Conservation (phyloP, 345 rosid species). For the Eucalyptus viminalis region DNA sequence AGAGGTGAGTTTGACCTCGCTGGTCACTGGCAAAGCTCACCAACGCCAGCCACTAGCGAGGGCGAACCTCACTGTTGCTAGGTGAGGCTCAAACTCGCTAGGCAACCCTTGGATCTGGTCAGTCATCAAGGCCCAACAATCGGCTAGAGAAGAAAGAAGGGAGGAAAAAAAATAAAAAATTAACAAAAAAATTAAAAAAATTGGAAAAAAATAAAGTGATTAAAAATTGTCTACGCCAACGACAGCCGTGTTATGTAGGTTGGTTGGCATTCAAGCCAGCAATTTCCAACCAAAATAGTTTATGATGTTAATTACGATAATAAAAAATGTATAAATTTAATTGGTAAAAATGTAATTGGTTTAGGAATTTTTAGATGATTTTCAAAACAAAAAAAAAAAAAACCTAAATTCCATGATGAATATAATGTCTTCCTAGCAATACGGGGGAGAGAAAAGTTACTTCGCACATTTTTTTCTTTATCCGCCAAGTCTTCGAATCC, state of each 20-base stretch:
- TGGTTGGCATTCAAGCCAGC: too few relatives aligned
- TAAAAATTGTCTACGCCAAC: too few relatives aligned
- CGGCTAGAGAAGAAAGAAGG: rapidly evolving
- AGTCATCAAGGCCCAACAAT: background rate
- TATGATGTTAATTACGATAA: too few relatives aligned
- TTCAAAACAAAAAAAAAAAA: background rate
- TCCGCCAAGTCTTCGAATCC: background rate
- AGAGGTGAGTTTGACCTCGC: background rate
- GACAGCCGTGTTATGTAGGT: rapidly evolving
- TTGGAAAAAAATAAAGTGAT: too few relatives aligned
- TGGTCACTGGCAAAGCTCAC: background rate
- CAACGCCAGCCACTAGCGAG: too few relatives aligned
- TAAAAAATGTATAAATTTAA: too few relatives aligned
- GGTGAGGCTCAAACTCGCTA: rapidly evolving
- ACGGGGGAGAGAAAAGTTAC: background rate
- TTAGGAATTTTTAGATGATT: background rate
- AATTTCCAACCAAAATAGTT: background rate
- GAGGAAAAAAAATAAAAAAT: background rate
- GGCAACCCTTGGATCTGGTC: background rate
- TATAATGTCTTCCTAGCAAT: background rate
- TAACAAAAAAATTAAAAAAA: too few relatives aligned
- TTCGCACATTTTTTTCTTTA: background rate
- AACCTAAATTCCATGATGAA: background rate
- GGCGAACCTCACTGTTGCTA: rapidly evolving
- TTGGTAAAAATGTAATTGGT: background rate